Evolutionary conservation across 192 early-diverging fungal species (phyloP).

Genomic region (Backusella circina): DNA sequence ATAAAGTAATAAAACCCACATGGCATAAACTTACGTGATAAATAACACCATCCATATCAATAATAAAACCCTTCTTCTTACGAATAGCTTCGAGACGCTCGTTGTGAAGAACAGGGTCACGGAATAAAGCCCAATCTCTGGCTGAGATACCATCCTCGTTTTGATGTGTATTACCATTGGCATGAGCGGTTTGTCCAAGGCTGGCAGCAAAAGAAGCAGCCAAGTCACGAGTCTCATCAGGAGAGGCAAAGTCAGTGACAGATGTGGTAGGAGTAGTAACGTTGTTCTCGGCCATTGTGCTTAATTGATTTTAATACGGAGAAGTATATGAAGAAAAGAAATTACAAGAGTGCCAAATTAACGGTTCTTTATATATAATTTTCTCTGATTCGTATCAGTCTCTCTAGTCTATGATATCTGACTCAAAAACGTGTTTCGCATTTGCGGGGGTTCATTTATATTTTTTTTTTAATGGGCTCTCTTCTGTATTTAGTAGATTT

Average conservation of each 20-base stretch:
- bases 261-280: conserved; percentile 5
- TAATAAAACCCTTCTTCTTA: conserved; percentile 52
- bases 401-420: neutral
- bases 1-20: conserved; percentile 3
- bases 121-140: conserved; percentile 24
- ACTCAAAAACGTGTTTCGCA: conserved; percentile 5
- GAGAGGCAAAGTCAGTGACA: neutral
- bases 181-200: neutral
- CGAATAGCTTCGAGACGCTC: conserved; percentile 34
- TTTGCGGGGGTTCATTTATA: conserved; percentile 8
- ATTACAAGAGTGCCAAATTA: neutral
- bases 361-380: neutral
- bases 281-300: neutral
- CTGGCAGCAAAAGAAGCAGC: conserved; percentile 9
- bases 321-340: neutral
- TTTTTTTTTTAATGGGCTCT: neutral
- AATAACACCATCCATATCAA: conserved; percentile 64
- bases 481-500: conserved; percentile 6
- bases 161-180: neutral
- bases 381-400: neutral
- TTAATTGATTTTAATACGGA: neutral
- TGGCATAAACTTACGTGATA: conserved; percentile 40
- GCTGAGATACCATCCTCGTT: neutral
- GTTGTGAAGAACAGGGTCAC: conserved; percentile 26
- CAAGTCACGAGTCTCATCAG: conserved; percentile 8